Conservation (phyloP, 202 grass and related monocot genomes). For the Cymbopogon flexuosus region DNA sequence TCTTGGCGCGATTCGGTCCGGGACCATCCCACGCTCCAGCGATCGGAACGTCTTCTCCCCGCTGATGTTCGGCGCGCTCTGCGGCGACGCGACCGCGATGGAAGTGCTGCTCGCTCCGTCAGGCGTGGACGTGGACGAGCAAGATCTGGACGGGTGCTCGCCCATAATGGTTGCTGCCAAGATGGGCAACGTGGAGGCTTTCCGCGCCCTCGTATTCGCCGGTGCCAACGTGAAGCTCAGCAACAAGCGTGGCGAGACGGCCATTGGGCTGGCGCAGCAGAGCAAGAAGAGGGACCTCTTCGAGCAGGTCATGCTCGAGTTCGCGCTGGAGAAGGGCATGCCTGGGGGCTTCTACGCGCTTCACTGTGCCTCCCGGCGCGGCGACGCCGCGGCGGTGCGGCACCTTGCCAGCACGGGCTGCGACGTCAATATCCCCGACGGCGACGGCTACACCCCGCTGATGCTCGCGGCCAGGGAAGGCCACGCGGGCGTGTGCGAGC, state of each 20-base stretch:
- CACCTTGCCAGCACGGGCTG: conserved; percentile 52
- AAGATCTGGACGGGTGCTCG: conserved; percentile 57
- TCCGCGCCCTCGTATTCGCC: conserved; percentile 64
- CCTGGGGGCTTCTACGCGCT: conserved; percentile 73
- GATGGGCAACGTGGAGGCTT: conserved; percentile 61
- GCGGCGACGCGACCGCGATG: conserved; percentile 49
- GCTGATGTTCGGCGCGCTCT: conserved; percentile 46
- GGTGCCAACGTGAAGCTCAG: conserved; percentile 66
- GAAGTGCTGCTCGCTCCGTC: conserved; percentile 50
- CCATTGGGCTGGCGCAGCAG: conserved; percentile 47
- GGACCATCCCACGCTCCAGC: conserved; percentile 50
- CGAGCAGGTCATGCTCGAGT: conserved; percentile 91
- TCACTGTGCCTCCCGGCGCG: conserved; percentile 70
- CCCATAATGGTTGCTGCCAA: conserved; percentile 55
- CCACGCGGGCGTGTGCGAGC: conserved; percentile 57
- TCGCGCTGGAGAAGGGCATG: conserved; percentile 76
- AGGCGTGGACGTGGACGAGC: conserved; percentile 58
- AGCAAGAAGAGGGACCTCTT: conserved; percentile 83
- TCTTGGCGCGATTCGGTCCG: conserved; percentile 40
- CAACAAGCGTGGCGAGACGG: conserved; percentile 53
- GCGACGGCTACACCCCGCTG: conserved; percentile 70
- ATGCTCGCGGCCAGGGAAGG: conserved; percentile 88
- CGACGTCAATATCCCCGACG: conserved; percentile 65
- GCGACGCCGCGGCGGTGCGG: conserved; percentile 45
- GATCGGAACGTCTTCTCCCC: conserved; percentile 60